These are phyloP conservation scores for Tuctoria greenei DNA, from an alignment of 176 grass and related monocot genomes.

Conservation along the genomic window DNA sequence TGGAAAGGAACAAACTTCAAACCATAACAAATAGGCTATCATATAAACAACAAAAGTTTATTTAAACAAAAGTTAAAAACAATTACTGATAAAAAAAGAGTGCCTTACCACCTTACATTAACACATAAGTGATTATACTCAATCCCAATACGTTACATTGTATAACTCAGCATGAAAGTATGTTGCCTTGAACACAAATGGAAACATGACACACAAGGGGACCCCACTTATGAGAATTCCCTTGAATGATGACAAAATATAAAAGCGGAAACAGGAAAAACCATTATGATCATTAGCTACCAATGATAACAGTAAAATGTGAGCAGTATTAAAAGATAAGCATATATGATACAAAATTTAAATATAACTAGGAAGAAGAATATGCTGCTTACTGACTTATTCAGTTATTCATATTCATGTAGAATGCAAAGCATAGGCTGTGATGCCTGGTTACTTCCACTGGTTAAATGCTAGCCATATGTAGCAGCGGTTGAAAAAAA, in stretches of 20 bases:
- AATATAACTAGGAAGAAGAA: not conserved
- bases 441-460: conserved; percentile 16
- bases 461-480: not conserved
- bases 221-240: not conserved
- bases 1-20: not conserved
- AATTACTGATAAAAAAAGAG: not conserved
- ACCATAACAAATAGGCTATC: not conserved
- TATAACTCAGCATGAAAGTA: not conserved
- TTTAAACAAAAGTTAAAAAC: not conserved
- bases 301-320: not conserved
- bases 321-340: not conserved
- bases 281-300: conserved; percentile 8
- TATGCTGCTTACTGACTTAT: not conserved
- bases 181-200: not conserved
- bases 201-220: conserved; percentile 19
- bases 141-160: not conserved
- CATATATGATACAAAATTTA: not conserved
- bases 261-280: not conserved
- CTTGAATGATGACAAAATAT: not conserved
- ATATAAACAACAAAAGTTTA: too few species aligned
- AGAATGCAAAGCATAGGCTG: not conserved
- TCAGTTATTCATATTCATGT: not conserved
- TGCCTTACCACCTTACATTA: not conserved
- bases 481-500: not conserved
- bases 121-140: not conserved